These are phyloP conservation scores for Mucuna pruriens DNA, from an alignment of 306 rosid genomes.

Conservation along the genomic window DNA sequence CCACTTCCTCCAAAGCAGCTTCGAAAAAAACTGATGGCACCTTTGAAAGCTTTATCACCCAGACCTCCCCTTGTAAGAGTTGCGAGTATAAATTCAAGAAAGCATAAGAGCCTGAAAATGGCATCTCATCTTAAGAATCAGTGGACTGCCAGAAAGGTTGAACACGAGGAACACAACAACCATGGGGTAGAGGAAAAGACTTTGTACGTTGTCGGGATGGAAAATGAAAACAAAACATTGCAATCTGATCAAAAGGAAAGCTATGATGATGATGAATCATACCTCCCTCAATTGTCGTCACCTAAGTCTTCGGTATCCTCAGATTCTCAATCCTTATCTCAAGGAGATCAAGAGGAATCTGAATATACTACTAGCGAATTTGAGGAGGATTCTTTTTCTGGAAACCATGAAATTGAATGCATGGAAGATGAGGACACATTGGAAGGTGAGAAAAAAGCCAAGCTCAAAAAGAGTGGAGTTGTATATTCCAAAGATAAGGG, in stretches of 20 bases:
- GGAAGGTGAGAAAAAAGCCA: slow-evolving; percentile 42
- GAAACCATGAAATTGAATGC: slow-evolving; percentile 45
- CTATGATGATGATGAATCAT: slow-evolving; percentile 39
- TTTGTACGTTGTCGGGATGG: slow-evolving; percentile 70
- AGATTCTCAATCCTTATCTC: slow-evolving; percentile 40
- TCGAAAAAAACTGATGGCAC: slow-evolving; percentile 49
- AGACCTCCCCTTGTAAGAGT: slow-evolving; percentile 51
- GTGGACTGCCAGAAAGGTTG: slow-evolving; percentile 39
- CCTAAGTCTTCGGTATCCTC: slow-evolving; percentile 46
- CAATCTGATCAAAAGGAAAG: slow-evolving; percentile 53
- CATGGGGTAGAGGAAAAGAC: slow-evolving; percentile 70
- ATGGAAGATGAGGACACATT: slow-evolving; percentile 44
- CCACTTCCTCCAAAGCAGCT: slow-evolving; percentile 44
- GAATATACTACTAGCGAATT: slow-evolving; percentile 58
- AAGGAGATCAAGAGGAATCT: slow-evolving; percentile 58
- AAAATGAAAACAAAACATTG: slow-evolving; percentile 52
- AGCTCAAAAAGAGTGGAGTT: slow-evolving; percentile 41
- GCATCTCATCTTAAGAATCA: slow-evolving; percentile 44
- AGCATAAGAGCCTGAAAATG: slow-evolving; percentile 48
- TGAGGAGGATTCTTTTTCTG: slow-evolving; percentile 54
- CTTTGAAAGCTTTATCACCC: slow-evolving; percentile 41
- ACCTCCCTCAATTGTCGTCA: slow-evolving; percentile 39
- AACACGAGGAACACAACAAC: slow-evolving; percentile 42
- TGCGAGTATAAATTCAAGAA: slow-evolving; percentile 53
- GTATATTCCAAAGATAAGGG: slow-evolving; percentile 51